Conservation (phyloP, 2,329 filamentous ascomycete genomes). For the Aspergillus sp. region DNA sequence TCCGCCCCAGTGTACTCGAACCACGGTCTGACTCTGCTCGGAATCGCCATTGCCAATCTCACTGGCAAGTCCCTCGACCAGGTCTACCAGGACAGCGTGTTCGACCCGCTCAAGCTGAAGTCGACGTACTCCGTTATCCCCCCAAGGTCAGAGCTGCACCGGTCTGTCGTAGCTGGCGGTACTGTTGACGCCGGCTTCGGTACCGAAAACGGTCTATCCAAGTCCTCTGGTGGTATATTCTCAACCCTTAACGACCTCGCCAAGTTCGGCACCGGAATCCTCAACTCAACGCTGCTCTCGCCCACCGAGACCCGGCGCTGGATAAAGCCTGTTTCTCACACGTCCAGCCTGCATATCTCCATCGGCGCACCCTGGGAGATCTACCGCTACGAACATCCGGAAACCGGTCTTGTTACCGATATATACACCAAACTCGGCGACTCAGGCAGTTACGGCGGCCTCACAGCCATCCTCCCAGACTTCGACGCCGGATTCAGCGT, state of each 20-base stretch:
- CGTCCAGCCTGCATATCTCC: conserved; percentile 40
- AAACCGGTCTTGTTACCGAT: conserved; percentile 23
- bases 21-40: conserved; percentile 40
- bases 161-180: conserved; percentile 19
- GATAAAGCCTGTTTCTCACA: conserved; percentile 44
- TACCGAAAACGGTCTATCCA: conserved; percentile 13
- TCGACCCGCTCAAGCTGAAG: conserved; percentile 45
- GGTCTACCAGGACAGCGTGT: conserved; percentile 42
- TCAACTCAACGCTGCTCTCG: conserved; percentile 38
- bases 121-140: conserved; percentile 40
- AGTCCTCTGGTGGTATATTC: conserved; percentile 20
- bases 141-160: conserved; percentile 9
- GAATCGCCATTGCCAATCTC: conserved; percentile 47
- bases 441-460: conserved; percentile 39
- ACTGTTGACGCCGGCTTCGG: background rate
- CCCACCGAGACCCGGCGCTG: conserved; percentile 37
- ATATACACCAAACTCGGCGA: conserved; percentile 47
- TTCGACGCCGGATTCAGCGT: conserved; percentile 43
- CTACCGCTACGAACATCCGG: conserved; percentile 32
- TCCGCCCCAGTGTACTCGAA: conserved; percentile 53
- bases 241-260: conserved; percentile 40
- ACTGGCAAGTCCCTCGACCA: conserved; percentile 43
- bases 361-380: conserved; percentile 46
- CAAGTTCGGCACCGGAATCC: conserved; percentile 31
- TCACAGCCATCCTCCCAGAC: conserved; percentile 45